These are phyloP conservation scores for Bacidia rubella DNA, from an alignment of 495 filamentous ascomycete genomes.

Conservation along the genomic window DNA sequence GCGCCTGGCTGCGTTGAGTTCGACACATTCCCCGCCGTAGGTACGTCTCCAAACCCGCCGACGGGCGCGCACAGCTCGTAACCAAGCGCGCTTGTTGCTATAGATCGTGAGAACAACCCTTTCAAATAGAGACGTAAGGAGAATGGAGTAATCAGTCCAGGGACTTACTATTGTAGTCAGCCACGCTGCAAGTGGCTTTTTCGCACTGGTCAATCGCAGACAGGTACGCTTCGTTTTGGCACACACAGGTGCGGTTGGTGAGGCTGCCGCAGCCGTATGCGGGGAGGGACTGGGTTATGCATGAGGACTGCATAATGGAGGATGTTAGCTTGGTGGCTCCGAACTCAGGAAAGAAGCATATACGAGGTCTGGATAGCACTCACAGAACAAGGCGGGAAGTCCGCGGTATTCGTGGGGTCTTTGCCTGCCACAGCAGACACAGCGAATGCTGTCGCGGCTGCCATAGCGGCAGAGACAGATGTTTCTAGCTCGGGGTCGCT, in stretches of 20 bases:
- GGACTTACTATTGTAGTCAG: neutral
- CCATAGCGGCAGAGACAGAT: constrained; percentile 29
- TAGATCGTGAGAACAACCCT: no score
- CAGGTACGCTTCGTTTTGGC: neutral
- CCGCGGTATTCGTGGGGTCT: constrained; percentile 9
- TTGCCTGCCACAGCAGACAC: constrained; percentile 25
- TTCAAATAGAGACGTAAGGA: no score
- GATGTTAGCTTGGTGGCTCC: neutral
- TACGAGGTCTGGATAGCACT: neutral
- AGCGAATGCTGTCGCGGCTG: constrained; percentile 44
- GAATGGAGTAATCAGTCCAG: no score
- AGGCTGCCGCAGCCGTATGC: constrained; percentile 6
- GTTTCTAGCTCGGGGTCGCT: neutral
- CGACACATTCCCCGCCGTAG: no score
- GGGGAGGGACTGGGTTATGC: neutral
- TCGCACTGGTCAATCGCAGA: neutral
- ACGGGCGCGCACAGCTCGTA: no score
- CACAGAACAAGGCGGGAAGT: constrained; percentile 8
- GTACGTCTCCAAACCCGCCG: no score
- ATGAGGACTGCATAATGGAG: neutral
- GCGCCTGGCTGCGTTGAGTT: no score
- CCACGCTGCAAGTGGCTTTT: neutral
- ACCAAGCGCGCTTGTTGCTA: no score
- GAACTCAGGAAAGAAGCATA: no score
- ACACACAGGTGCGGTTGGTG: constrained; percentile 6